phyloP scores from a whole-genome alignment of 306 rosid species.

The Chamaecrista fasciculata region DNA sequence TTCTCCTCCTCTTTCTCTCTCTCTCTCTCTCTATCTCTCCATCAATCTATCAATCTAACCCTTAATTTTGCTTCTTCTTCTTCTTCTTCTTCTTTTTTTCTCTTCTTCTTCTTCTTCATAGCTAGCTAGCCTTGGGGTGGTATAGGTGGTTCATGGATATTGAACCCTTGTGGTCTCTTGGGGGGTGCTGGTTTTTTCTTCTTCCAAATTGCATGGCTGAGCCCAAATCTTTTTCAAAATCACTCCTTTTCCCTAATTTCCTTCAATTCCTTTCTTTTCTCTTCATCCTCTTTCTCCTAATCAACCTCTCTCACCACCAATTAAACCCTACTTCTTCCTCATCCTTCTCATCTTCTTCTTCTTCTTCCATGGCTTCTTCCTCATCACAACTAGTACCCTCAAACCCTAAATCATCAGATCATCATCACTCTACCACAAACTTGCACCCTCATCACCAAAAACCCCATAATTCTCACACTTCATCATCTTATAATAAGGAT shows the following conservation, averaged over 20 bases:
- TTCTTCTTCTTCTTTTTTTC: constrained; percentile 9
- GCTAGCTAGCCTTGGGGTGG: constrained; percentile 52
- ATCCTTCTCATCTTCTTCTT: constrained; percentile 26
- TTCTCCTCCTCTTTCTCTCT: constrained; percentile 40
- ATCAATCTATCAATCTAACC: constrained; percentile 5
- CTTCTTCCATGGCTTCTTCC: constrained; percentile 41
- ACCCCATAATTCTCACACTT: constrained; percentile 17
- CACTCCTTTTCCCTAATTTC: constrained; percentile 34
- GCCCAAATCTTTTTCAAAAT: constrained; percentile 49
- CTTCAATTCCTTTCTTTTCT: constrained; percentile 51
- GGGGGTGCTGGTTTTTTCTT: constrained; percentile 94
- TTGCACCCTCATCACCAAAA: constrained; percentile 48
- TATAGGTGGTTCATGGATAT: constrained; percentile 91
- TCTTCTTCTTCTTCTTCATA: constrained; percentile 27
- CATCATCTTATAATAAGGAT: constrained; percentile 35
- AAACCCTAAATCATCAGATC: constrained; percentile 30
- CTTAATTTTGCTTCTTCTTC: constrained; percentile 18
- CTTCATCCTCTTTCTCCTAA: constrained; percentile 63
- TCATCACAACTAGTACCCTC: constrained; percentile 17
- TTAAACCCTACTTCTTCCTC: constrained; percentile 50
- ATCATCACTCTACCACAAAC: constrained; percentile 33
- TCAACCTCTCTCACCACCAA: constrained; percentile 40
- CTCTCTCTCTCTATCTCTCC: constrained; percentile 18
- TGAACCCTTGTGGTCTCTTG: constrained; percentile 96
- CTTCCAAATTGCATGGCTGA: constrained; percentile 92